Evolutionary conservation across 2,329 filamentous ascomycete genomes (phyloP).

Genomic region (Penicillium sp.): DNA sequence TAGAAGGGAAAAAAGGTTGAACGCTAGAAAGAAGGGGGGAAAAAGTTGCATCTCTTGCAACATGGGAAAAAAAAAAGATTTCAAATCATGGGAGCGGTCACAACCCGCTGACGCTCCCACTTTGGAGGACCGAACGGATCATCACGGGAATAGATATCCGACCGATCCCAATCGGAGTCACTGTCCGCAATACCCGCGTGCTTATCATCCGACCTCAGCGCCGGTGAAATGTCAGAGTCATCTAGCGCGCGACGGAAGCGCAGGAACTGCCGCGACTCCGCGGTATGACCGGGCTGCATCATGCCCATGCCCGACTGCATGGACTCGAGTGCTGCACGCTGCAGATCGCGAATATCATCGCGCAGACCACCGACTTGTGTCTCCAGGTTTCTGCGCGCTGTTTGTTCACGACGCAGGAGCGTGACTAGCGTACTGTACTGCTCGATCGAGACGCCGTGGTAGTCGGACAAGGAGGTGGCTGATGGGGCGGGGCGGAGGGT

Average conservation of each 20-base stretch:
- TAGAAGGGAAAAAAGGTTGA: neutral
- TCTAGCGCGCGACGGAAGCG: slow-evolving; percentile 23
- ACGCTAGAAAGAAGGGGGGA: slow-evolving; percentile 21
- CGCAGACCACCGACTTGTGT: slow-evolving; percentile 37
- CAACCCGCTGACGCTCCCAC: slow-evolving; percentile 23
- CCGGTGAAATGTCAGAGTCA: slow-evolving; percentile 15
- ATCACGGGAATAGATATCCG: slow-evolving; percentile 13
- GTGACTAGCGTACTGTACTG: slow-evolving; percentile 42
- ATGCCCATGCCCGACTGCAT: slow-evolving; percentile 17
- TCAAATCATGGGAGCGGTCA: slow-evolving; percentile 28
- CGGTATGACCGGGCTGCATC: slow-evolving; percentile 27
- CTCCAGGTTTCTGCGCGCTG: slow-evolving; percentile 39
- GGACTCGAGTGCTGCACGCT: slow-evolving; percentile 25
- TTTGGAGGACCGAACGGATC: slow-evolving; percentile 21
- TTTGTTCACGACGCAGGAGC: slow-evolving; percentile 40
- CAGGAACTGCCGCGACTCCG: slow-evolving; percentile 27
- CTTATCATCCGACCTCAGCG: slow-evolving; percentile 12
- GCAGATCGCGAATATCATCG: slow-evolving; percentile 33
- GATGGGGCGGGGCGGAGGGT: slow-evolving; percentile 25
- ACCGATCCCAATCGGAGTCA: slow-evolving; percentile 23
- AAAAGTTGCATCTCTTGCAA: neutral
- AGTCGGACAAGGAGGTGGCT: slow-evolving; percentile 26
- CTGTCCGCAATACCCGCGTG: slow-evolving; percentile 12
- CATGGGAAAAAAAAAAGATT: neutral
- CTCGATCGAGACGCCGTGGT: slow-evolving; percentile 36